Conservation (phyloP, 1,284 basidiomycete species). For the Golubevia sp. region DNA sequence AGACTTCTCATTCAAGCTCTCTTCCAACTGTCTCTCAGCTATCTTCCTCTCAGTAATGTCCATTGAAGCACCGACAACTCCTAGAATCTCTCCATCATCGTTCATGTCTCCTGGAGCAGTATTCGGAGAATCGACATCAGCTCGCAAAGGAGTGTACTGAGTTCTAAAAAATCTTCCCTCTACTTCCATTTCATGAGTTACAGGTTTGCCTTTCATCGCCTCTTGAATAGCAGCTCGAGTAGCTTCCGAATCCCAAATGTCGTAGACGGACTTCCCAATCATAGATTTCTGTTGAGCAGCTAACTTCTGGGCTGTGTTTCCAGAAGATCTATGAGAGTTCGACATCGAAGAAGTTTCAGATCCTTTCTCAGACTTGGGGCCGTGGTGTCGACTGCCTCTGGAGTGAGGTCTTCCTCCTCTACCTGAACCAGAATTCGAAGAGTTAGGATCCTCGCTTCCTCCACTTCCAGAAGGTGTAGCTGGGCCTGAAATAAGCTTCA, state of each 20-base stretch:
- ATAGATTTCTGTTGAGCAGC: constrained; percentile 21
- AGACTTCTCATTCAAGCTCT: constrained; percentile 54
- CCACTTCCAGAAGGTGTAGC: constrained; percentile 34
- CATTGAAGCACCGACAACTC: constrained; percentile 61
- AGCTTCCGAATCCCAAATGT: constrained; percentile 42
- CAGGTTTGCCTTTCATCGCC: constrained; percentile 40
- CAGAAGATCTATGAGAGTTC: too few species aligned
- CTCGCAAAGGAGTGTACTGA: constrained; percentile 43
- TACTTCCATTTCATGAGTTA: constrained; percentile 52
- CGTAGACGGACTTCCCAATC: constrained; percentile 44
- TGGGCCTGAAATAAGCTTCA: constrained; percentile 33
- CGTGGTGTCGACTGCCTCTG: too few species aligned
- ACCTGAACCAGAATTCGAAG: too few species aligned
- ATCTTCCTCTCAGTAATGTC: constrained; percentile 60
- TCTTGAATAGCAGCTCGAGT: constrained; percentile 36
- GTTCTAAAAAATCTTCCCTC: constrained; percentile 54
- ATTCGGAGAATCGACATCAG: neutral
- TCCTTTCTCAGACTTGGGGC: too few species aligned
- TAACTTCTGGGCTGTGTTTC: too few species aligned
- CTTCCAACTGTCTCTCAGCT: constrained; percentile 50
- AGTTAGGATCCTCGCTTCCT: too few species aligned
- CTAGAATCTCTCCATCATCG: constrained; percentile 39
- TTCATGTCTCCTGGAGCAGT: neutral
- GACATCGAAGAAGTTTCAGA: too few species aligned
- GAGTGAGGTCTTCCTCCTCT: too few species aligned